Base-by-base conservation (phyloP, 2,329 filamentous ascomycete species). In the Xylaria sp. region DNA sequence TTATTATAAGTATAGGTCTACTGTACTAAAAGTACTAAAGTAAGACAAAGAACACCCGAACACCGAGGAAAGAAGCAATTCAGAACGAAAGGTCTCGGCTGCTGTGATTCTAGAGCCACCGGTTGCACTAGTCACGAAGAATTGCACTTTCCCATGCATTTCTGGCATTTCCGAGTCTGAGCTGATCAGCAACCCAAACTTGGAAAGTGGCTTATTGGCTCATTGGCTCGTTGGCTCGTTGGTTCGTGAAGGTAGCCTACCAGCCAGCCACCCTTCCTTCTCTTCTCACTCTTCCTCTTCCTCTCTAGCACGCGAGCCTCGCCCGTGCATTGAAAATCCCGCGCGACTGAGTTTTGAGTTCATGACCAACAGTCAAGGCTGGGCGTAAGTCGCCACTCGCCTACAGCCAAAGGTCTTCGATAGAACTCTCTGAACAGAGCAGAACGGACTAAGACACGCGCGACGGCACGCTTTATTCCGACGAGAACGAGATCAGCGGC, bases 401-500 rank as follows among this genome's bases (percentile, higher is more conserved):
- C 41, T 41, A 25, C 30, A 52, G 20, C 23, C 25, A 18, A 36
- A 25, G 23, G 15, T 7, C 20, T 7, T 52, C 32, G n/a, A 48
- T 32, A 13, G 30, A 60, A 12, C n/a, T 39, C 63, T 63, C 58
- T 43, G 63, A 63, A 13, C 50, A 15, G 50, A 43, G 45, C 43
- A 15, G 12, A 25, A 53, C 18, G 0, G 28, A 34, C 28, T 41
- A 62, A 34, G 53, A 45, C 34, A 58, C 50, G 53, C 60, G 59
- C 66, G 25, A 50, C n/a, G 5, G 36, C 50, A 62, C 65, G 32
- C 61, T 53, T 12, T 56, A 28, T 23, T 41, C 57, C 58, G 32
- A 60, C 48, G 41, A 53, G 20, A 12, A n/a, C 52, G 60, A 62
- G n/a, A 36, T 4, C 3, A 46, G 52, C 18, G 34, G 56, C 10